phyloP scores from a whole-genome alignment of 805 yeast genomes.

The Ogataea populi-albae region DNA sequence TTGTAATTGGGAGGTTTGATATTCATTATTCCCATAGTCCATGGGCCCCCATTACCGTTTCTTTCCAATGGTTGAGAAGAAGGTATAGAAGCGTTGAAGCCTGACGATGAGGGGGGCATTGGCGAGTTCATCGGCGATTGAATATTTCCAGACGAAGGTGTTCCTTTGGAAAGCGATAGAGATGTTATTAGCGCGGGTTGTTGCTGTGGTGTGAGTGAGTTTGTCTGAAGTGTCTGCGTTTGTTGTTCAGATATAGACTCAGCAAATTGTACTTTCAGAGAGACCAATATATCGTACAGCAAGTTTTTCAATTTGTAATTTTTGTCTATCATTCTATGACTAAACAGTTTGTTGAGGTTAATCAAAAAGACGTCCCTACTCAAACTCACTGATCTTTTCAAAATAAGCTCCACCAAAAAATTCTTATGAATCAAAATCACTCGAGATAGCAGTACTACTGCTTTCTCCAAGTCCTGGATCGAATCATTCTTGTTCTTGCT shows the following conservation, averaged over 20 bases:
- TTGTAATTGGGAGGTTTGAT: slow-evolving; percentile 34
- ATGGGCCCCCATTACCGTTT: slow-evolving; percentile 1
- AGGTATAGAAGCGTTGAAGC: background rate
- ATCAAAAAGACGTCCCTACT: slow-evolving; percentile 46
- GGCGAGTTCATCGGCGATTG: slow-evolving; percentile 27
- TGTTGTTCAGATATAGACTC: slow-evolving; percentile 23
- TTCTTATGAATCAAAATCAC: slow-evolving; percentile 58
- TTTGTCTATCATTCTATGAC: slow-evolving; percentile 40
- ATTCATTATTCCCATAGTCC: slow-evolving; percentile 22
- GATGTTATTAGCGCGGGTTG: slow-evolving; percentile 17
- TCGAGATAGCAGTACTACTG: slow-evolving; percentile 49
- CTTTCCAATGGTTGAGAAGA: slow-evolving; percentile 3
- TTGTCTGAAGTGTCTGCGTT: slow-evolving; percentile 5
- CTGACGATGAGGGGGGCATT: slow-evolving; percentile 22
- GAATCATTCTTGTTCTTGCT: slow-evolving; percentile 14
- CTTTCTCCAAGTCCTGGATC: slow-evolving; percentile 23
- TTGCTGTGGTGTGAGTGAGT: slow-evolving; percentile 14
- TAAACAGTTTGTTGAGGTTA: slow-evolving; percentile 45
- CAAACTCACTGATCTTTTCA: slow-evolving; percentile 38
- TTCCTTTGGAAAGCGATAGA: slow-evolving; percentile 20
- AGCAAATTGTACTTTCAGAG: slow-evolving; percentile 43
- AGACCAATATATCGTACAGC: slow-evolving; percentile 55
- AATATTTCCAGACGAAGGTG: slow-evolving; percentile 20
- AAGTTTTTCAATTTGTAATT: slow-evolving; percentile 53
- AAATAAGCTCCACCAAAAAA: slow-evolving; percentile 44